phyloP scores from a whole-genome alignment of 164 flowering plant species.

The Euptelea pleiosperma region DNA sequence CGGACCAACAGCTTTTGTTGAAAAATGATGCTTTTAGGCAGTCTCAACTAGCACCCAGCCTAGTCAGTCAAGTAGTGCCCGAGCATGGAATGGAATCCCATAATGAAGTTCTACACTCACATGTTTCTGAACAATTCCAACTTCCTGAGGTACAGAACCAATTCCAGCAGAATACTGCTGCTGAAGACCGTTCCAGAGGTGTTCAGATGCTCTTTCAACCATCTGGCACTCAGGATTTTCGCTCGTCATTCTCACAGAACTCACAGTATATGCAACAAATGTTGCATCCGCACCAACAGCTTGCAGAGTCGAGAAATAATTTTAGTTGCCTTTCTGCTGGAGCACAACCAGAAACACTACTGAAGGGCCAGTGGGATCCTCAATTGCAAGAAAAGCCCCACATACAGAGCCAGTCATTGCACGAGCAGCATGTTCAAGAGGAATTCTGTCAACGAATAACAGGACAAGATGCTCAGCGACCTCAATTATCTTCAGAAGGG shows the following conservation, averaged over 20 bases:
- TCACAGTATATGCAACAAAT: constrained; percentile 57
- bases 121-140: constrained; percentile 51
- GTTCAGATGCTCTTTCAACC: constrained; percentile 36
- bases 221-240: constrained; percentile 35
- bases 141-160: constrained; percentile 60
- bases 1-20: constrained; percentile 41
- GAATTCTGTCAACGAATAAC: constrained; percentile 58
- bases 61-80: constrained; percentile 41
- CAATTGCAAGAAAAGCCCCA: constrained; percentile 43
- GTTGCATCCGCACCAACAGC: constrained; percentile 44
- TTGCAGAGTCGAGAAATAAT: constrained; percentile 44
- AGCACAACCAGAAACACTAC: constrained; percentile 39
- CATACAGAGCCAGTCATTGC: constrained; percentile 29
- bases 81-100: constrained; percentile 51
- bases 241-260: constrained; percentile 39
- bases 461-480: constrained; percentile 66
- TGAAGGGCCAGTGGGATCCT: constrained; percentile 54
- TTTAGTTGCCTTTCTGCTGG: constrained; percentile 44
- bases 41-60: constrained; percentile 48
- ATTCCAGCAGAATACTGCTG: constrained; percentile 40
- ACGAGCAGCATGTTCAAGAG: constrained; percentile 64
- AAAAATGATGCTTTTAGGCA: constrained; percentile 52
- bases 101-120: constrained; percentile 44
- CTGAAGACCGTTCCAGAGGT: constrained; percentile 38
- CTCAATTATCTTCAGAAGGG: constrained; percentile 58